These are phyloP conservation scores for Melanomma pulvis-pyrius DNA, from an alignment of 495 filamentous ascomycete species.

Conservation along the genomic window DNA sequence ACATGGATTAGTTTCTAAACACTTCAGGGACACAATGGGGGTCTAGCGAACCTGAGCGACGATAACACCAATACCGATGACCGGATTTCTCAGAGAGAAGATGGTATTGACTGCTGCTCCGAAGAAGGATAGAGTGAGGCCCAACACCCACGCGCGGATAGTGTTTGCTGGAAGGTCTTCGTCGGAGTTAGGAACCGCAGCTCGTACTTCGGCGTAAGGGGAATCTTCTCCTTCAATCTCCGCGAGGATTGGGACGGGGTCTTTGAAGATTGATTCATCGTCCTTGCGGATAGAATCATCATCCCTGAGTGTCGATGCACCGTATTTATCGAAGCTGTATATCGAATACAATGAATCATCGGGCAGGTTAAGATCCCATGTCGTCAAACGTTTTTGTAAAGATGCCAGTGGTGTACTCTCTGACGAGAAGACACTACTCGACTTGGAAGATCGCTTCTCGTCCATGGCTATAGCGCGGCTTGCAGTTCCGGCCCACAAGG, in stretches of 20 bases:
- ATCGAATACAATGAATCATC: conserved; percentile 36
- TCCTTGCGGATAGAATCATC: conserved; percentile 19
- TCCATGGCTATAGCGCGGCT: background rate
- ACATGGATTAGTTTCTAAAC: background rate
- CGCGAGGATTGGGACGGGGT: conserved; percentile 22
- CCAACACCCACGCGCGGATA: conserved; percentile 24
- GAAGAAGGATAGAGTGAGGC: conserved; percentile 57
- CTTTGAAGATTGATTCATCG: conserved; percentile 44
- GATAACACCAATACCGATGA: conserved; percentile 56
- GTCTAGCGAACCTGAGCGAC: conserved; percentile 60
- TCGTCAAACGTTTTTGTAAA: conserved; percentile 12
- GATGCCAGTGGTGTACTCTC: conserved; percentile 1
- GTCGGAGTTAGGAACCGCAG: conserved; percentile 26
- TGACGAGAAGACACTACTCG: conserved; percentile 1
- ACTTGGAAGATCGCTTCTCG: conserved; percentile 9
- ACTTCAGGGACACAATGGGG: background rate
- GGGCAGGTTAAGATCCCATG: conserved; percentile 52
- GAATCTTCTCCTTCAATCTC: conserved; percentile 55
- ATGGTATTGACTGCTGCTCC: conserved; percentile 68
- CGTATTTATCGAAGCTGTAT: background rate
- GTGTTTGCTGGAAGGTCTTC: conserved; percentile 26
- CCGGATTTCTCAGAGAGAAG: conserved; percentile 62
- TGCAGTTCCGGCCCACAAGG: conserved; percentile 11
- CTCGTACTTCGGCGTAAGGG: conserved; percentile 28
- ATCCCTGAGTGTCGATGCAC: background rate